A percentile compares a stretch with the other conserved stretches of the same genome.
These are phyloP conservation scores for Colletotrichum tabaci DNA, from an alignment of 2,329 filamentous ascomycete species.

Conservation along the genomic window DNA sequence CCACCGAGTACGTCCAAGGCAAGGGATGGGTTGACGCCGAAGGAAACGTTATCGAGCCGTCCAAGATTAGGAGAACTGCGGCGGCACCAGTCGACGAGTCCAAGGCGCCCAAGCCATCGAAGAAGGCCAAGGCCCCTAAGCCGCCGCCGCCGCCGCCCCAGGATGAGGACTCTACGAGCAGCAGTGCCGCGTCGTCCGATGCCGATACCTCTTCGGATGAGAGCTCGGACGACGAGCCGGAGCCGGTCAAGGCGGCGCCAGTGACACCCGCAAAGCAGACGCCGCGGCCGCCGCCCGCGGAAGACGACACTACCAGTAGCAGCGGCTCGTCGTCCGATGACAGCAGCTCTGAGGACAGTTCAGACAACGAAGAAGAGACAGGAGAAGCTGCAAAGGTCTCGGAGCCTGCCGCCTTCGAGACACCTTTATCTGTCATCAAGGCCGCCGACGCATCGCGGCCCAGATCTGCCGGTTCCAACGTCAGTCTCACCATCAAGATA, in stretches of 20 bases:
- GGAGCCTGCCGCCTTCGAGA: neutral
- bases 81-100: slow-evolving; percentile 46
- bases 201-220: slow-evolving; percentile 51
- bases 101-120: slow-evolving; percentile 42
- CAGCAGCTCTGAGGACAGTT: slow-evolving; percentile 42
- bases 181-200: slow-evolving; percentile 55
- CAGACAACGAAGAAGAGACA: slow-evolving; percentile 47
- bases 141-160: slow-evolving; percentile 8
- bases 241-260: slow-evolving; percentile 16
- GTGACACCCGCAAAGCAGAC: slow-evolving; percentile 35
- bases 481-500: slow-evolving; percentile 70
- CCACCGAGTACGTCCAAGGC: slow-evolving; percentile 80
- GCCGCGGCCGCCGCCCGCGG: slow-evolving; percentile 42
- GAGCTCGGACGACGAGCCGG: slow-evolving; percentile 49
- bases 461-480: slow-evolving; percentile 66
- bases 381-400: slow-evolving; percentile 39
- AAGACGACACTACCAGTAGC: slow-evolving; percentile 46
- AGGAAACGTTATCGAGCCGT: slow-evolving; percentile 80
- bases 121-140: slow-evolving; percentile 42
- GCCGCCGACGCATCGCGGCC: slow-evolving; percentile 57
- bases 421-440: slow-evolving; percentile 41
- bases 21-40: slow-evolving; percentile 89
- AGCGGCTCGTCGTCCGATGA: slow-evolving; percentile 46
- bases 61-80: slow-evolving; percentile 56
- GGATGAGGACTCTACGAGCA: slow-evolving; percentile 56